Evolutionary conservation across 257 asterid species (phyloP), one percentile per base, ranked within the genome.

Genomic region (Jacaranda mimosifolia): DNA sequence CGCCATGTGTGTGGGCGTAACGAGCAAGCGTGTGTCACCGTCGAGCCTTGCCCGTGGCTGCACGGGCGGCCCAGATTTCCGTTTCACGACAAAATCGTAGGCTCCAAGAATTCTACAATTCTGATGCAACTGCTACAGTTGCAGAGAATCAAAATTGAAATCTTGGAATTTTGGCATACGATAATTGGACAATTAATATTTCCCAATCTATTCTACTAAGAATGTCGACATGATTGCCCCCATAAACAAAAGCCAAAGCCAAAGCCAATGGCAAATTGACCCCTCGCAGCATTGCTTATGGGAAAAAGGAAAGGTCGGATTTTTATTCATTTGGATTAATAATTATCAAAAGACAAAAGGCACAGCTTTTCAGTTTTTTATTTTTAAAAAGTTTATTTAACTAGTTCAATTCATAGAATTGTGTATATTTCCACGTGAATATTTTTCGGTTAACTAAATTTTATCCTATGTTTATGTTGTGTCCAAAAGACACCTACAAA

Each of bases 11-110:
- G 82, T 77, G 82, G 62, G 82, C 26, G 60, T 18, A n/a, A 58
- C 49, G 63, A 11, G 80, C 80, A 65, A 78, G 77, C 89, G 87
- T 80, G 87, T 85, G 87, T 73, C 78, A 45, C 63, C 11, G 60
- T 49, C 38, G 68, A 5, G 75, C 36, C 3, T 4, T 36, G 73
- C 66, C 75, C 74, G 79, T 73, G 82, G 11, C 2, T 18, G 43
- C 87, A 36, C 86, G 64, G 68, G 78, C 69, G 12, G n/a, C 66
- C 58, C 15, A 18, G 7, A 55, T 9, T 59, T 45, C 63, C 53
- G 6, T 12, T 19, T 70, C 43, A 21, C 77, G 87, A 85, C 85
- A 75, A 80, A 82, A 7, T 26, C 32, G 32, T 26, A 26, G 32
- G 32, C 32, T 26, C 32, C 32, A 26, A 42, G 46, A 42, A 42